Conservation (phyloP, 768 basidiomycete genomes). For the Phaeolepiota aurea region DNA sequence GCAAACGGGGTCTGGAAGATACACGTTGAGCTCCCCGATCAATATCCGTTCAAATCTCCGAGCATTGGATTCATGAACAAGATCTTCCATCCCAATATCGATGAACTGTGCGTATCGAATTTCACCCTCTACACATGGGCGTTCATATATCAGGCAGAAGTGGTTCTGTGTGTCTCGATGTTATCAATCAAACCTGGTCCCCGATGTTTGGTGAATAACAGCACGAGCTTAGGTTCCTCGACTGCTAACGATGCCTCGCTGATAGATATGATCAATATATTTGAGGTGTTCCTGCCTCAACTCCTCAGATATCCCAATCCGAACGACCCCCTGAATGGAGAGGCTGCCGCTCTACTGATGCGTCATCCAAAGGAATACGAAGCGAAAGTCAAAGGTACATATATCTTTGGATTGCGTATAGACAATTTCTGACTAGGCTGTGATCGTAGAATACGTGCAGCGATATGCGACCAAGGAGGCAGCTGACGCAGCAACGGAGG, state of each 20-base stretch:
- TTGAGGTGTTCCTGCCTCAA: slow-evolving; percentile 96
- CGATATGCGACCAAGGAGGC: slow-evolving; percentile 89
- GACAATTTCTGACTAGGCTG: slow-evolving; percentile 1
- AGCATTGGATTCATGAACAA: slow-evolving; percentile 99
- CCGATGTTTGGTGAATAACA: slow-evolving; percentile 90
- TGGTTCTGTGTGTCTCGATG: slow-evolving; percentile 96
- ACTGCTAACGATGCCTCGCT: not conserved
- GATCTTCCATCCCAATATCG: slow-evolving; percentile 99
- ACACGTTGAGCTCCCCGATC: slow-evolving; percentile 96
- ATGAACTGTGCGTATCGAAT: slow-evolving; percentile 74
- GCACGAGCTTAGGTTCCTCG: not conserved
- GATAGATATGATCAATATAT: slow-evolving; percentile 98
- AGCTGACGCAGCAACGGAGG: slow-evolving; percentile 62
- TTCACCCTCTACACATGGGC: slow-evolving; percentile 1
- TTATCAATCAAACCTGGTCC: slow-evolving; percentile 99
- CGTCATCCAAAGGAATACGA: slow-evolving; percentile 96
- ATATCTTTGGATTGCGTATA: not conserved
- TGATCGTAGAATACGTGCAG: slow-evolving; percentile 81
- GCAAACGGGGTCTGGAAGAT: slow-evolving; percentile 99
- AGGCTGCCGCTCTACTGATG: slow-evolving; percentile 95
- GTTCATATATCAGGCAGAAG: slow-evolving; percentile 45
- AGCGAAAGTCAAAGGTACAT: slow-evolving; percentile 74
- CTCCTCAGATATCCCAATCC: slow-evolving; percentile 97
- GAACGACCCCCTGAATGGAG: slow-evolving; percentile 95
- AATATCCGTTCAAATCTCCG: slow-evolving; percentile 98